Evolutionary conservation across 164 flowering plant genomes (phyloP).

Genomic region (Magnolia kwangsiensis): DNA sequence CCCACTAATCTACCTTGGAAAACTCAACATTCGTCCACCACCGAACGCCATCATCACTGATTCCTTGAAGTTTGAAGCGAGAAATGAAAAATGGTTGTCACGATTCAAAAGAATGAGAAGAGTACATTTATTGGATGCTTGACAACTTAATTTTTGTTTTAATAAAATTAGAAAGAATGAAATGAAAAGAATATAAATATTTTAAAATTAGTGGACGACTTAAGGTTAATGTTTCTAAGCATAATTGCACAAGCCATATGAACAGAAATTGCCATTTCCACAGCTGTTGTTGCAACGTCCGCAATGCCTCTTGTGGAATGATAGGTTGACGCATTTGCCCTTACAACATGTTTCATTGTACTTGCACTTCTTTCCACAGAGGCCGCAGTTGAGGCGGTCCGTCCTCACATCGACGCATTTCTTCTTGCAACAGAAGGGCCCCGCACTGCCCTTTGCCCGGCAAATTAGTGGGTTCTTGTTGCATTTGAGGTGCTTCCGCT

Average conservation of each 20-base stretch:
- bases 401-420: slow-evolving; percentile 20
- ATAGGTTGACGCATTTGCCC: slow-evolving; percentile 27
- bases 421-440: slow-evolving; percentile 30
- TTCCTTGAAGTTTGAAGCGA: no score
- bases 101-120: no score
- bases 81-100: no score
- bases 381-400: slow-evolving; percentile 25
- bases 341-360: slow-evolving; percentile 24
- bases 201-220: no score
- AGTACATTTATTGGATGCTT: no score
- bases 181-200: no score
- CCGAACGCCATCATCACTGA: no score
- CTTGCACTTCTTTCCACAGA: slow-evolving; percentile 32
- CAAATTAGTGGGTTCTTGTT: slow-evolving; percentile 21
- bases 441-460: slow-evolving; percentile 16
- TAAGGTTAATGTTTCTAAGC: slow-evolving; percentile 4
- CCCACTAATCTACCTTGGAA: no score
- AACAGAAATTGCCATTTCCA: slow-evolving; percentile 20
- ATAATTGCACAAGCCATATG: slow-evolving; percentile 30
- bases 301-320: slow-evolving; percentile 19
- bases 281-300: slow-evolving; percentile 30
- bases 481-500: slow-evolving; percentile 4
- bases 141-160: no score
- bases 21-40: no score
- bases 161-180: no score